Percentiles rank a stretch among this genome's conserved stretches.
phyloP scores from a whole-genome alignment of 371 early-diverging fungal species.

The Mortierella sp. region DNA sequence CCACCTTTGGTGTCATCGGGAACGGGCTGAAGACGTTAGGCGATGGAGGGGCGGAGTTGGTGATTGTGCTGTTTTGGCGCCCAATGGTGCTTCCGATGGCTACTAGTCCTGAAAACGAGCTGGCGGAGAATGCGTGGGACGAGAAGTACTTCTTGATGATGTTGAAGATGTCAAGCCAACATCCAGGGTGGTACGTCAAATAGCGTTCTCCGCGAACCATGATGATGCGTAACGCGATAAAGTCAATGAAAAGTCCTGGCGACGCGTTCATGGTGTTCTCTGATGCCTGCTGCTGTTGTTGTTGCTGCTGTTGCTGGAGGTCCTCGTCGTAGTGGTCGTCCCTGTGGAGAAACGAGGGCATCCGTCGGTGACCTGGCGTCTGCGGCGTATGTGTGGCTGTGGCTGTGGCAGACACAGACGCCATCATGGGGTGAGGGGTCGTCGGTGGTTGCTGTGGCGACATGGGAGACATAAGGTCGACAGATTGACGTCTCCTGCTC shows the following conservation, averaged over 20 bases:
- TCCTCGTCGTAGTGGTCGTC: constrained; percentile 21
- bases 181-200: constrained; percentile 42
- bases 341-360: constrained; percentile 11
- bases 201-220: constrained; percentile 63
- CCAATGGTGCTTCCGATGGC: not conserved
- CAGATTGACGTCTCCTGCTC: constrained; percentile 10
- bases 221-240: constrained; percentile 70
- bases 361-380: constrained; percentile 31
- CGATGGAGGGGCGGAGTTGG: constrained; percentile 28
- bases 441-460: constrained; percentile 19
- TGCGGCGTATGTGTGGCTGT: constrained; percentile 23
- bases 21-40: constrained; percentile 23
- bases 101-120: constrained; percentile 18
- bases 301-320: constrained; percentile 8
- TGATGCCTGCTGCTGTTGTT: not conserved
- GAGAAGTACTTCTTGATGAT: constrained; percentile 62
- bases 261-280: constrained; percentile 41
- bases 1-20: constrained; percentile 28
- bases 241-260: constrained; percentile 58
- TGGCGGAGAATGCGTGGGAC: constrained; percentile 19
- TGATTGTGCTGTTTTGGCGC: constrained; percentile 11
- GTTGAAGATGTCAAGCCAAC: constrained; percentile 59
- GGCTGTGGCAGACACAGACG: constrained; percentile 45
- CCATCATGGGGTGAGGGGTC: constrained; percentile 18
- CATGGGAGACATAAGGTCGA: constrained; percentile 15